A percentile compares a stretch with the other conserved stretches of the same genome.
Conservation (phyloP, 441 rosid genomes). For the Lepidium campestre region DNA sequence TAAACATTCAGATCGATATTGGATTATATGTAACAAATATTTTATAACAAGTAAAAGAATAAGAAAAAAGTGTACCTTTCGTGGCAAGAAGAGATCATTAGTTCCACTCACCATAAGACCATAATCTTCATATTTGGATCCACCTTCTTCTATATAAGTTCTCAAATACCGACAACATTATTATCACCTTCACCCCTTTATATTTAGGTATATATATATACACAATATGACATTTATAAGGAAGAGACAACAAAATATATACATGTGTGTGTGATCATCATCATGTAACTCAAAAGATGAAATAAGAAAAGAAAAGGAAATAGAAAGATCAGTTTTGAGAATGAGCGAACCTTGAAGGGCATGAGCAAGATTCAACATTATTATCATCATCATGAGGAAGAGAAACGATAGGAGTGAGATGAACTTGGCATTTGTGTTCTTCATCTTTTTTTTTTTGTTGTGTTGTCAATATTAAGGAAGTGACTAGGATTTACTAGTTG, state of each 20-base stretch:
- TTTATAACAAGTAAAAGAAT: too few species aligned
- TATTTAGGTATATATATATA: neutral
- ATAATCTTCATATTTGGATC: neutral
- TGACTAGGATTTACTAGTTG: neutral
- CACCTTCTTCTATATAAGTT: slow-evolving; percentile 8
- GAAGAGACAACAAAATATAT: too few species aligned
- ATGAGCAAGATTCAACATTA: neutral
- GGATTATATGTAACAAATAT: neutral
- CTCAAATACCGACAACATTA: neutral
- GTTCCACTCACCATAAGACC: slow-evolving; percentile 11
- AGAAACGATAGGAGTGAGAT: slow-evolving; percentile 10
- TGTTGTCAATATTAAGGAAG: neutral
- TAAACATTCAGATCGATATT: neutral
- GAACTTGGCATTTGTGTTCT: neutral
- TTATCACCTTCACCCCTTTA: neutral
- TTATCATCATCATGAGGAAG: slow-evolving; percentile 4
- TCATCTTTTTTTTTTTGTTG: neutral
- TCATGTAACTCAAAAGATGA: neutral
- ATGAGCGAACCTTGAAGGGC: slow-evolving; percentile 8
- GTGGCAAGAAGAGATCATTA: slow-evolving; percentile 3
- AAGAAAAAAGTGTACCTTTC: slow-evolving; percentile 16
- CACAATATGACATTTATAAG: neutral
- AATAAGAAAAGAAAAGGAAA: neutral
- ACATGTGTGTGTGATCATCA: too few species aligned
- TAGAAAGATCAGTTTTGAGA: neutral